Evolutionary conservation across 495 filamentous ascomycete genomes (phyloP).

Genomic region (Trichoderma reesei): DNA sequence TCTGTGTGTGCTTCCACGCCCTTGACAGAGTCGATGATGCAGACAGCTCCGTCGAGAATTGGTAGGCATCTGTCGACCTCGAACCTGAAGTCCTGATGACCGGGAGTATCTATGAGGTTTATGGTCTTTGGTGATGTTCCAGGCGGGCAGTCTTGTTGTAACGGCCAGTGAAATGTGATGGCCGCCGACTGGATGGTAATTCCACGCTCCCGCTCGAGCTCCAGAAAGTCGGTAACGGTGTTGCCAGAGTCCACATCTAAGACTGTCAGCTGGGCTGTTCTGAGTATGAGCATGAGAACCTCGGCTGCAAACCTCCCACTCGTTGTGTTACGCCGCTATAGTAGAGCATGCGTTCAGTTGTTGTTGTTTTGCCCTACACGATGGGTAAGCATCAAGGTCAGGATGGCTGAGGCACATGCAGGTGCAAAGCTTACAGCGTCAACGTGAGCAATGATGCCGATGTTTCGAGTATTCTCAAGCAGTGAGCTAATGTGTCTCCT

Average conservation of each 20-base stretch:
- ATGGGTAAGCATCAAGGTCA: background rate
- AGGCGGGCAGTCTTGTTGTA: slow-evolving; percentile 21
- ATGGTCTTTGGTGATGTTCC: slow-evolving; percentile 45
- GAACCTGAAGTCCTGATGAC: slow-evolving; percentile 97
- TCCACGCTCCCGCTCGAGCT: slow-evolving; percentile 83
- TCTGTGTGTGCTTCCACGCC: slow-evolving; percentile 98
- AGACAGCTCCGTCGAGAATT: slow-evolving; percentile 89
- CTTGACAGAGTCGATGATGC: slow-evolving; percentile 92
- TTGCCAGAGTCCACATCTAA: slow-evolving; percentile 92
- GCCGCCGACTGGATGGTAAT: slow-evolving; percentile 98
- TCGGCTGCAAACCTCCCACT: slow-evolving; percentile 56
- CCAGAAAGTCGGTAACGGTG: slow-evolving; percentile 95
- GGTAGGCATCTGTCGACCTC: slow-evolving; percentile 90
- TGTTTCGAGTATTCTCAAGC: slow-evolving; percentile 44
- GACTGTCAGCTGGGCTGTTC: slow-evolving; percentile 15
- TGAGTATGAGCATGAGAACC: slow-evolving; percentile 9
- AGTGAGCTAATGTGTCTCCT: slow-evolving; percentile 8
- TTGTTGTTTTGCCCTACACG: slow-evolving; percentile 87
- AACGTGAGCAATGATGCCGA: slow-evolving; percentile 98
- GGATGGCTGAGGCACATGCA: too few species aligned
- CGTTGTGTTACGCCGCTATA: slow-evolving; percentile 84
- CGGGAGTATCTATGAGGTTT: slow-evolving; percentile 95
- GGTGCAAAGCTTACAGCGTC: slow-evolving; percentile 60
- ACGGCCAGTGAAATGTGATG: slow-evolving; percentile 83
- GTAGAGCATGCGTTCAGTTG: slow-evolving; percentile 98